A percentile compares a stretch with the other conserved stretches of the same genome.
phyloP scores from a whole-genome alignment of 495 filamentous ascomycete species.

The Xylaria acuta region DNA sequence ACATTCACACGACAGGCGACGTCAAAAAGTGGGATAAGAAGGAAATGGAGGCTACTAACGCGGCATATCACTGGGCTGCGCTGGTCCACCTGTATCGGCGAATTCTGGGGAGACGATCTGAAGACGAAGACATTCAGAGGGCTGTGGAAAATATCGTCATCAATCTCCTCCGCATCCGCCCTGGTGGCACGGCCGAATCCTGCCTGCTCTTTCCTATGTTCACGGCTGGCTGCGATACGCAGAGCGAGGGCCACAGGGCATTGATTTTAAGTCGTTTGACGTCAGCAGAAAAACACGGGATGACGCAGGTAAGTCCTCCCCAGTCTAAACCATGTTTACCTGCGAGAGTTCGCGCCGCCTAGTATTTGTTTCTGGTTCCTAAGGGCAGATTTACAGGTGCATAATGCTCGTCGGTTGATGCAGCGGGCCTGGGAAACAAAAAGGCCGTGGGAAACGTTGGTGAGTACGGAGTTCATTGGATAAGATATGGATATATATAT shows the following conservation, averaged over 20 bases:
- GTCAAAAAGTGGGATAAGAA: constrained; percentile 58
- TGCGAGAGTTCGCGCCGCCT: constrained; percentile 1
- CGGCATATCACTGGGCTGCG: constrained; percentile 81
- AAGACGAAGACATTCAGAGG: constrained; percentile 64
- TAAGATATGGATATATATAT: constrained; percentile 27
- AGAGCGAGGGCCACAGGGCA: constrained; percentile 57
- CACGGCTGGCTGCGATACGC: constrained; percentile 79
- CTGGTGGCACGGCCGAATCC: constrained; percentile 73
- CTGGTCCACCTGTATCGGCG: constrained; percentile 78
- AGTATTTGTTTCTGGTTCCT: constrained; percentile 11
- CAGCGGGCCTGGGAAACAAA: constrained; percentile 69
- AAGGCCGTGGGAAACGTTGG: constrained; percentile 67
- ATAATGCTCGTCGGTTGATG: constrained; percentile 68
- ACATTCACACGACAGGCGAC: constrained; percentile 55
- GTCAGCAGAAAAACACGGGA: constrained; percentile 73
- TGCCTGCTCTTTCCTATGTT: constrained; percentile 85
- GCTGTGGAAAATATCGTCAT: constrained; percentile 71
- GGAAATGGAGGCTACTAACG: constrained; percentile 80
- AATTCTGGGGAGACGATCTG: constrained; percentile 65
- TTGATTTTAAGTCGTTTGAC: constrained; percentile 72
- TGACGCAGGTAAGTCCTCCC: constrained; percentile 67
- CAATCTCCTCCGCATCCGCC: constrained; percentile 63
- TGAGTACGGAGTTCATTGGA: constrained; percentile 70
- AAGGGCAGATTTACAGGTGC: constrained; percentile 49
- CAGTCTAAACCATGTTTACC: not conserved